Conservation (phyloP, 768 basidiomycete genomes). For the Gloeostereum incarnatum region DNA sequence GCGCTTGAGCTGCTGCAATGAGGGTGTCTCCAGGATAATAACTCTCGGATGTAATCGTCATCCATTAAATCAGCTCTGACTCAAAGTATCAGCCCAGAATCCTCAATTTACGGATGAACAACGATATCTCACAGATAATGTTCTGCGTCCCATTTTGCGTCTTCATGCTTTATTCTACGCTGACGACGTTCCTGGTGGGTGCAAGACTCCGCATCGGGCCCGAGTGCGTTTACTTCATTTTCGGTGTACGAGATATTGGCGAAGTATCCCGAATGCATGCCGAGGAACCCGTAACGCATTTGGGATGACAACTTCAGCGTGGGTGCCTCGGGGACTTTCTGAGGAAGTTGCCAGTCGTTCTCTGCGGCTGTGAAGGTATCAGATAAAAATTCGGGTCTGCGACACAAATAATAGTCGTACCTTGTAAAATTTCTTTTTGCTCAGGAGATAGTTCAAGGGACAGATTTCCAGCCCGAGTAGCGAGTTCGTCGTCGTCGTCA, state of each 20-base stretch:
- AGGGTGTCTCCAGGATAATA: constrained; percentile 61
- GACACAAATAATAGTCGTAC: constrained; percentile 19
- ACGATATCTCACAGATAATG: constrained; percentile 60
- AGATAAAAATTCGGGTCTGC: neutral
- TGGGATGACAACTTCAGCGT: constrained; percentile 28
- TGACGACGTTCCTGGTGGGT: constrained; percentile 38
- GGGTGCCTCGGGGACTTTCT: constrained; percentile 39
- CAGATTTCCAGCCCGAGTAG: constrained; percentile 30
- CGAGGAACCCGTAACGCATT: constrained; percentile 68
- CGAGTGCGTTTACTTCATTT: constrained; percentile 80
- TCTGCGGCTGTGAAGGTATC: constrained; percentile 42
- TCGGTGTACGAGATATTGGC: constrained; percentile 61
- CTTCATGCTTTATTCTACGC: constrained; percentile 51
- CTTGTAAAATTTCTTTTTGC: constrained; percentile 50
- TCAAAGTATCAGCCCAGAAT: constrained; percentile 6
- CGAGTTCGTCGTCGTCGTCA: constrained; percentile 17
- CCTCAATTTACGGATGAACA: neutral
- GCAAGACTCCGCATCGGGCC: constrained; percentile 52
- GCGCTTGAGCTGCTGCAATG: constrained; percentile 21
- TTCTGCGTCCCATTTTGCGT: constrained; percentile 77
- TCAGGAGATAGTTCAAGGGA: constrained; percentile 41
- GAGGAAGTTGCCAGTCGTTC: constrained; percentile 75
- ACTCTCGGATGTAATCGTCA: constrained; percentile 63
- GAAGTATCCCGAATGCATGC: constrained; percentile 70
- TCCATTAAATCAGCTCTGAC: constrained; percentile 81